Evolutionary conservation across 768 basidiomycete genomes (phyloP).

Genomic region (Podaxis sp.): DNA sequence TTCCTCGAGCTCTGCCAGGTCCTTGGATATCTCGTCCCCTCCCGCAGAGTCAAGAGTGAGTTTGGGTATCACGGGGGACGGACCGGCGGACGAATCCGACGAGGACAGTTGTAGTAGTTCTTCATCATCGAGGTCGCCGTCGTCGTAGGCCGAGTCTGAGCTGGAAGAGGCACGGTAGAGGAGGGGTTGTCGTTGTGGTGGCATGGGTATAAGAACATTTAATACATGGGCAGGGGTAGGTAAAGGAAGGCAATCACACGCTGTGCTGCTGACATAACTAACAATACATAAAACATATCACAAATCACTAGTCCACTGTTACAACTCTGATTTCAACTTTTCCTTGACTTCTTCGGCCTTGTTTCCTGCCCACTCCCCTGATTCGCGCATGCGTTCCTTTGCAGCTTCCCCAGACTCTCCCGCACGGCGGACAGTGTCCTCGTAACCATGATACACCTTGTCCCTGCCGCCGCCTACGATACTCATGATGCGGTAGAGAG

Average conservation of each 20-base stretch:
- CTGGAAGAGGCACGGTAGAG: constrained; percentile 13
- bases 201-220: constrained; percentile 11
- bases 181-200: constrained; percentile 12
- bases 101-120: constrained; percentile 42
- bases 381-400: not conserved
- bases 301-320: constrained; percentile 16
- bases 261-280: constrained; percentile 16
- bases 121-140: constrained; percentile 37
- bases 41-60: constrained; percentile 3
- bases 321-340: constrained; percentile 21
- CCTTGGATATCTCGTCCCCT: constrained; percentile 63
- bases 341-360: not conserved
- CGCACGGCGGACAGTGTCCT: constrained; percentile 13
- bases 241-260: constrained; percentile 2
- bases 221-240: constrained; percentile 1
- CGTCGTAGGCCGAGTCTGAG: constrained; percentile 21
- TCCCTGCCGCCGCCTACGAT: constrained; percentile 44
- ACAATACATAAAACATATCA: constrained; percentile 1
- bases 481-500: constrained; percentile 49
- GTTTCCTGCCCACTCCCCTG: constrained; percentile 1
- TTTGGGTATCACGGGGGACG: constrained; percentile 21
- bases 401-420: not conserved
- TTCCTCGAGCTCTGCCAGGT: constrained; percentile 65
- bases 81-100: constrained; percentile 35
- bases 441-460: constrained; percentile 27